A percentile compares a stretch with the other conserved stretches of the same genome.
Conservation (phyloP, 495 filamentous ascomycete species). For the Penicillium odoratum region DNA sequence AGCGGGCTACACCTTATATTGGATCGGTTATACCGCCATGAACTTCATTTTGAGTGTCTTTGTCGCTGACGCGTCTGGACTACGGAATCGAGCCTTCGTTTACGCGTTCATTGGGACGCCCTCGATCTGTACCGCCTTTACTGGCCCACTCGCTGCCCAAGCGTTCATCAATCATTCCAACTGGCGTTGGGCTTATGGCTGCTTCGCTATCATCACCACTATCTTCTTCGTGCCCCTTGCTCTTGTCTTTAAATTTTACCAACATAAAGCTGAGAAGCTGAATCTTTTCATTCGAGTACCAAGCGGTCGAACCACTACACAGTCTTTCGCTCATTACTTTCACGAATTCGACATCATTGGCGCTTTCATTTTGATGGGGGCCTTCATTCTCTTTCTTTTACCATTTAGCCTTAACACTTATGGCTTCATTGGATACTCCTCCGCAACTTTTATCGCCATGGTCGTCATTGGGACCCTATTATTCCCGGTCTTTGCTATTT, state of each 20-base stretch:
- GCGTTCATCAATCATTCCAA: constrained; percentile 48
- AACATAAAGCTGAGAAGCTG: constrained; percentile 52
- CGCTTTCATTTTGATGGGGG: constrained; percentile 52
- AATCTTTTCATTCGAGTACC: constrained; percentile 28
- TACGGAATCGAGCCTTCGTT: constrained; percentile 59
- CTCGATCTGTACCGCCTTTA: constrained; percentile 45
- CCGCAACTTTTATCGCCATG: constrained; percentile 51
- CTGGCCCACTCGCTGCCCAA: constrained; percentile 28
- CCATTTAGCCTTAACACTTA: constrained; percentile 55
- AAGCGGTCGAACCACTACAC: constrained; percentile 39
- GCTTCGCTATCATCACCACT: constrained; percentile 55
- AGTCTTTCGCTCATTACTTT: constrained; percentile 51
- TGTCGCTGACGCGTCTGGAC: constrained; percentile 34
- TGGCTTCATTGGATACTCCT: constrained; percentile 43
- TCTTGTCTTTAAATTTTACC: constrained; percentile 46
- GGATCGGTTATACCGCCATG: constrained; percentile 53
- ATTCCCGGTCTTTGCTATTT: constrained; percentile 54
- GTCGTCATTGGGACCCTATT: constrained; percentile 54
- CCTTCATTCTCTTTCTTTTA: constrained; percentile 61
- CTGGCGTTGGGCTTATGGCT: constrained; percentile 62
- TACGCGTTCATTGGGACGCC: constrained; percentile 58
- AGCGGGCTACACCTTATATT: constrained; percentile 51
- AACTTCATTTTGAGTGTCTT: constrained; percentile 55
- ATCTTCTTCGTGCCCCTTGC: constrained; percentile 49
- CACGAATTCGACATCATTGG: constrained; percentile 61